Conservation (phyloP, 768 basidiomycete species). For the Naganishia onofrii region DNA sequence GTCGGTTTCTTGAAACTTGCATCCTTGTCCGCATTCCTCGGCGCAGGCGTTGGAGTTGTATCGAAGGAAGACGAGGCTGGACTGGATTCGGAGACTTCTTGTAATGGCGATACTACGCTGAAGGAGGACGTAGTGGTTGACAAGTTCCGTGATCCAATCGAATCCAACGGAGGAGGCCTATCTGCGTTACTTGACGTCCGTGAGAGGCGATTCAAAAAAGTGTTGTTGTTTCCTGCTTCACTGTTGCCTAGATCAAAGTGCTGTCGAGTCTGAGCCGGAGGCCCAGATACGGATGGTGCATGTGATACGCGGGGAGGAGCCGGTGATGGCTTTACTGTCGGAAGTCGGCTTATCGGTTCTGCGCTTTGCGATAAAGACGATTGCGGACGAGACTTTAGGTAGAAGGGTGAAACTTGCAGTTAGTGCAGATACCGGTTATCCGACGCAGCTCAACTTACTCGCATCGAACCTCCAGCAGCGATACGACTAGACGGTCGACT, state of each 20-base stretch:
- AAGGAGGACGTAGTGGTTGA: neutral
- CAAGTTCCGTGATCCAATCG: neutral
- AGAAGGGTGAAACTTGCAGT: neutral
- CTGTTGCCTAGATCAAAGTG: neutral
- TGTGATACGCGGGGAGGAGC: neutral
- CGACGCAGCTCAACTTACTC: neutral
- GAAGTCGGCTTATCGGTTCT: neutral
- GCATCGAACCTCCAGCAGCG: neutral
- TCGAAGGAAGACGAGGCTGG: conserved; percentile 2
- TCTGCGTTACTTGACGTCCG: conserved; percentile 10
- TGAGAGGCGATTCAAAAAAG: neutral
- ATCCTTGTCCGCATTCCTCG: conserved; percentile 1
- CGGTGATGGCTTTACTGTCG: neutral
- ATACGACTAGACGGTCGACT: conserved; percentile 4
- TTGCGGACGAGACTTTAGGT: conserved; percentile 18
- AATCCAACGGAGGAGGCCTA: neutral
- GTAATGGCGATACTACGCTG: neutral
- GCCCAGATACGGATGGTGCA: neutral
- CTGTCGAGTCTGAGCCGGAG: neutral
- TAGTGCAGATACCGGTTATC: neutral
- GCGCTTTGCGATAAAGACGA: conserved; percentile 19
- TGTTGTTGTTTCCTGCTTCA: neutral
- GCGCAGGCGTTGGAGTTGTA: conserved; percentile 11
- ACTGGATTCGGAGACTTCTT: neutral
- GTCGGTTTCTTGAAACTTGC: conserved; percentile 19